Conservation (phyloP, 2,329 filamentous ascomycete species). For the Hypoxylon sp. region DNA sequence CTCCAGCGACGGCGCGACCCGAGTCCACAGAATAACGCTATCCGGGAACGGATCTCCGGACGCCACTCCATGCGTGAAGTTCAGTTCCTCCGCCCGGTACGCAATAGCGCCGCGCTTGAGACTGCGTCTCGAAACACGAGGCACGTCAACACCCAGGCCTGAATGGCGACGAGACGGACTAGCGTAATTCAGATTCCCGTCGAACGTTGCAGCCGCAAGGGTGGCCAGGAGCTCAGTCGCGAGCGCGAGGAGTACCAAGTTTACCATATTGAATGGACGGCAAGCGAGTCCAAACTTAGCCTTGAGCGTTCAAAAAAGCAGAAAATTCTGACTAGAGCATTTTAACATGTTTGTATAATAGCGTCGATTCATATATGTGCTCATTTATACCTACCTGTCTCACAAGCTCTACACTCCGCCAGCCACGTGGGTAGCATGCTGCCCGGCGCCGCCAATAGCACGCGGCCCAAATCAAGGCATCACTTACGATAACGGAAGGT, state of each 20-base stretch:
- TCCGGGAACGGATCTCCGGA: slow-evolving; percentile 66
- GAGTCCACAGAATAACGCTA: slow-evolving; percentile 69
- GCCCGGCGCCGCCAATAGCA: slow-evolving; percentile 14
- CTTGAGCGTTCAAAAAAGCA: neutral
- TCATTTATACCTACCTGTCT: slow-evolving; percentile 13
- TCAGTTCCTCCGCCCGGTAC: slow-evolving; percentile 62
- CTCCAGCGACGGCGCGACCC: slow-evolving; percentile 59
- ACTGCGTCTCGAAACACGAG: slow-evolving; percentile 70
- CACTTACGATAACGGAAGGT: slow-evolving; percentile 33
- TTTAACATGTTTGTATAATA: too few species aligned
- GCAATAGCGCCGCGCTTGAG: slow-evolving; percentile 58
- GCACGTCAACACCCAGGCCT: slow-evolving; percentile 73
- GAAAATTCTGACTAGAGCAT: neutral
- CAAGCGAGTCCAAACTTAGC: too few species aligned
- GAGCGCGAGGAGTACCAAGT: slow-evolving; percentile 23
- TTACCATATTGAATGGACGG: slow-evolving; percentile 9
- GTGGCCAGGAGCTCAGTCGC: slow-evolving; percentile 20
- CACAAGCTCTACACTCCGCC: slow-evolving; percentile 7
- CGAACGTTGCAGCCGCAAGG: slow-evolving; percentile 41
- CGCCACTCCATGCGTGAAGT: slow-evolving; percentile 74
- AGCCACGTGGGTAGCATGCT: slow-evolving; percentile 28
- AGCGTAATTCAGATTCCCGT: slow-evolving; percentile 74
- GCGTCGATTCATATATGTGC: slow-evolving; percentile 10
- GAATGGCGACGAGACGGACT: slow-evolving; percentile 75
- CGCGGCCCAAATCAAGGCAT: slow-evolving; percentile 8